Percentiles rank a stretch among this genome's conserved stretches.
phyloP scores from a whole-genome alignment of 345 rosid species.

The Eucalyptus tenuipes region DNA sequence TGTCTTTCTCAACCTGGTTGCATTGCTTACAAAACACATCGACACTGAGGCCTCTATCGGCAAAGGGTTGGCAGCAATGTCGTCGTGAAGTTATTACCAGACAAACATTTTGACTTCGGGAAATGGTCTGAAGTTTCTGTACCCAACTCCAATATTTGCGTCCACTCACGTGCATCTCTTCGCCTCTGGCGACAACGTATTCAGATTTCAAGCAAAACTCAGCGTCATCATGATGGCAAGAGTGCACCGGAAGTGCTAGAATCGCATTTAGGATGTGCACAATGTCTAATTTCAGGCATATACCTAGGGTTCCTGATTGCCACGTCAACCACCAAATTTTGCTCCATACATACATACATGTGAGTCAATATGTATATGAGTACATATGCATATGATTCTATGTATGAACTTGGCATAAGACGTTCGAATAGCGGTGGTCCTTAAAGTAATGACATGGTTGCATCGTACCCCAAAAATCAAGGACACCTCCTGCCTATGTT shows the following conservation, averaged over 20 bases:
- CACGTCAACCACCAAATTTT: not conserved
- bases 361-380: no score
- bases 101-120: not conserved
- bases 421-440: not conserved
- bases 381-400: not conserved
- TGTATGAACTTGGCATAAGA: not conserved
- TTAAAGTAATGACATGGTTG: not conserved
- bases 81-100: not conserved
- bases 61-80: not conserved
- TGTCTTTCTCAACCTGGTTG: not conserved
- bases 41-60: not conserved
- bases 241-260: not conserved
- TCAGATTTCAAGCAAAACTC: not conserved
- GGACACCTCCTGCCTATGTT: not conserved
- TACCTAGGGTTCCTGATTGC: not conserved
- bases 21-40: not conserved
- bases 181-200: not conserved
- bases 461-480: not conserved
- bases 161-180: not conserved
- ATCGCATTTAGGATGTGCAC: not conserved
- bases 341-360: no score
- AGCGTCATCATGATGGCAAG: not conserved
- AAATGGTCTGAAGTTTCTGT: not conserved
- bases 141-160: not conserved
- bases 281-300: not conserved